A percentile compares a stretch with the other conserved stretches of the same genome.
Evolutionary conservation across 169 alveolate species (phyloP).

Genomic region (Cryptosporidium ryanae): DNA sequence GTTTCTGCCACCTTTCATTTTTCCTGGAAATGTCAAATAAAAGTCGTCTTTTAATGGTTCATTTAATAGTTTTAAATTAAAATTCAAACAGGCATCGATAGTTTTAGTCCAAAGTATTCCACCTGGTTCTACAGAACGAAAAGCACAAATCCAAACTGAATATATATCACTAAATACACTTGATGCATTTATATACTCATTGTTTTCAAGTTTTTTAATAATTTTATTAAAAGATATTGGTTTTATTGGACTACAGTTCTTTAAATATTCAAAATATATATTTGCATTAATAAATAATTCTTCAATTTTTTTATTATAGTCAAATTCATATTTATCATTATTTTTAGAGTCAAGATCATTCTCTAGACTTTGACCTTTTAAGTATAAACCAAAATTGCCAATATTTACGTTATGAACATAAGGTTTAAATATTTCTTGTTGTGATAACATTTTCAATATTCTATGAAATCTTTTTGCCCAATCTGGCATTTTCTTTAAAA

Average conservation of each 20-base stretch:
- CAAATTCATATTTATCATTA: background rate
- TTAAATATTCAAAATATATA: slow-evolving; percentile 11
- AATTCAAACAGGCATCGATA: slow-evolving; percentile 46
- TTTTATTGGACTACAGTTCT: slow-evolving; percentile 33
- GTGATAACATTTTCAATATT: slow-evolving; percentile 53
- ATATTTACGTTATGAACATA: slow-evolving; percentile 41
- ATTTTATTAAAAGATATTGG: slow-evolving; percentile 45
- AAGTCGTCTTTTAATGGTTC: slow-evolving; percentile 71
- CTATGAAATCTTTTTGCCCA: slow-evolving; percentile 74
- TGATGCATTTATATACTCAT: slow-evolving; percentile 50
- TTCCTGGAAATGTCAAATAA: slow-evolving; percentile 21
- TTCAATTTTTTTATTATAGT: slow-evolving; percentile 18
- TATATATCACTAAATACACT: slow-evolving; percentile 57
- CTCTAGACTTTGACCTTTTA: slow-evolving; percentile 15
- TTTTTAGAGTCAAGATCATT: background rate
- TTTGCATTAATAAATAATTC: slow-evolving; percentile 28
- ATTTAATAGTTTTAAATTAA: slow-evolving; percentile 45
- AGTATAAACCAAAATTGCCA: slow-evolving; percentile 4
- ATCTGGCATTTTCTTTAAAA: slow-evolving; percentile 38
- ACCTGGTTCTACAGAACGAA: slow-evolving; percentile 56
- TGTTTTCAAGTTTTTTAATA: slow-evolving; percentile 41
- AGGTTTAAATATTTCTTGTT: slow-evolving; percentile 44
- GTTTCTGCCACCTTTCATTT: background rate
- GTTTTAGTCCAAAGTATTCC: slow-evolving; percentile 46
- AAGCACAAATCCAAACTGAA: slow-evolving; percentile 71